A percentile compares a stretch with the other conserved stretches of the same genome.
These are phyloP conservation scores for Phytophthora nicotianae DNA, from an alignment of 352 stramenopile species.

Conservation along the genomic window DNA sequence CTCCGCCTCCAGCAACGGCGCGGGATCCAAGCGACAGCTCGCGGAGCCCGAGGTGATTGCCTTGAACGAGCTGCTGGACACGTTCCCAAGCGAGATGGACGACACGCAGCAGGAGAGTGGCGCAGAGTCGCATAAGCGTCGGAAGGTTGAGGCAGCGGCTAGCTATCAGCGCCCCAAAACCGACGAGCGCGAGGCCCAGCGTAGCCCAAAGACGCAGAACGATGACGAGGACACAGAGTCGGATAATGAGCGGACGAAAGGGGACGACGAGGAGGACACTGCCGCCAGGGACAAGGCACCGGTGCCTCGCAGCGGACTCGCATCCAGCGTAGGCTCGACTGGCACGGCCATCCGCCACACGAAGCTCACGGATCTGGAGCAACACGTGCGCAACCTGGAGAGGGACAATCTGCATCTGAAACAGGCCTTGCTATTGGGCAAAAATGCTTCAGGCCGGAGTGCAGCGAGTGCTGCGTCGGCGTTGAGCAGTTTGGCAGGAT, in stretches of 20 bases:
- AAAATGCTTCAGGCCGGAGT: slow-evolving; percentile 39
- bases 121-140: slow-evolving; percentile 17
- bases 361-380: slow-evolving; percentile 77
- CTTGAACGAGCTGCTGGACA: slow-evolving; percentile 71
- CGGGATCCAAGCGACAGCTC: slow-evolving; percentile 27
- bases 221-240: slow-evolving; percentile 26
- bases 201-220: slow-evolving; percentile 11
- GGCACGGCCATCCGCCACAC: slow-evolving; percentile 34
- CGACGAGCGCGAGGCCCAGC: background rate
- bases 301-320: background rate
- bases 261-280: slow-evolving; percentile 14
- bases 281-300: slow-evolving; percentile 13
- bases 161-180: background rate
- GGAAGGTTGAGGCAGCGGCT: background rate
- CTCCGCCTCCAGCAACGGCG: background rate
- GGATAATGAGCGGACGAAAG: slow-evolving; percentile 15
- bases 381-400: slow-evolving; percentile 71
- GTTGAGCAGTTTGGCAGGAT: slow-evolving; percentile 20
- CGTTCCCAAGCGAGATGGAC: slow-evolving; percentile 64
- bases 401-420: slow-evolving; percentile 81
- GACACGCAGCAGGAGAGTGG: slow-evolving; percentile 34
- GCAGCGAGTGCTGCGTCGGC: slow-evolving; percentile 17
- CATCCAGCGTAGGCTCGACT: slow-evolving; percentile 11
- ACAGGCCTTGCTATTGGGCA: slow-evolving; percentile 71
- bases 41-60: slow-evolving; percentile 66